These are phyloP conservation scores for Lactarius deliciosus DNA, from an alignment of 768 basidiomycete species.

Conservation along the genomic window DNA sequence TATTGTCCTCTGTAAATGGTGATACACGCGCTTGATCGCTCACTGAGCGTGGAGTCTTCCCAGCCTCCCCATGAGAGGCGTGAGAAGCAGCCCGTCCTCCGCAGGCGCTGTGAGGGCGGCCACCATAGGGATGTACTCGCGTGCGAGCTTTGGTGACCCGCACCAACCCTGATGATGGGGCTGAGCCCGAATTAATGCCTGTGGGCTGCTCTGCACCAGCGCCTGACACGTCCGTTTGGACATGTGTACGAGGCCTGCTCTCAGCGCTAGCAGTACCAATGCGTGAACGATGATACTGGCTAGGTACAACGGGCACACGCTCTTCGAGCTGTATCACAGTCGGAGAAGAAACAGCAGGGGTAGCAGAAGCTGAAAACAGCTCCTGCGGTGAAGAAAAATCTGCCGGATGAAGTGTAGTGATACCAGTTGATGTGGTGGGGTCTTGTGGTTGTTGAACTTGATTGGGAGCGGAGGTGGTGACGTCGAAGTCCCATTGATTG, in stretches of 20 bases:
- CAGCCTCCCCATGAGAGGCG: slow-evolving; percentile 1
- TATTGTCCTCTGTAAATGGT: slow-evolving; percentile 16
- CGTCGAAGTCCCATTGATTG: slow-evolving; percentile 29
- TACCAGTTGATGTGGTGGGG: slow-evolving; percentile 8
- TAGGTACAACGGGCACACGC: slow-evolving; percentile 28
- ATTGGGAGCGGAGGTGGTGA: slow-evolving; percentile 16
- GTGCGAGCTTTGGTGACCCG: slow-evolving; percentile 20
- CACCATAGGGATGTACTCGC: slow-evolving; percentile 29
- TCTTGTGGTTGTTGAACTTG: slow-evolving; percentile 25
- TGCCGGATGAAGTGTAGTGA: slow-evolving; percentile 24
- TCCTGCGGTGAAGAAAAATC: slow-evolving; percentile 26
- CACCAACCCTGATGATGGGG: slow-evolving; percentile 23
- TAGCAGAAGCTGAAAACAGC: slow-evolving; percentile 17
- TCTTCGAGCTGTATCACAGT: slow-evolving; percentile 30
- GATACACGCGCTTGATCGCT: slow-evolving; percentile 24
- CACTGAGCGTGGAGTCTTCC: slow-evolving; percentile 15
- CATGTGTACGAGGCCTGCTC: slow-evolving; percentile 22
- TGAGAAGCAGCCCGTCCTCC: slow-evolving; percentile 9
- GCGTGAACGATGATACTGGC: slow-evolving; percentile 29
- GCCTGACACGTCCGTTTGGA: slow-evolving; percentile 24
- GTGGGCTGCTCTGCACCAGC: slow-evolving; percentile 21
- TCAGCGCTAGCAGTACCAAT: slow-evolving; percentile 22
- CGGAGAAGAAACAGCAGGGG: slow-evolving; percentile 21
- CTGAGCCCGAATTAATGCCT: slow-evolving; percentile 10
- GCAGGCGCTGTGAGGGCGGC: slow-evolving; percentile 27